phyloP scores from a whole-genome alignment of 176 grass and related monocot species.

The Ensete glaucum region DNA sequence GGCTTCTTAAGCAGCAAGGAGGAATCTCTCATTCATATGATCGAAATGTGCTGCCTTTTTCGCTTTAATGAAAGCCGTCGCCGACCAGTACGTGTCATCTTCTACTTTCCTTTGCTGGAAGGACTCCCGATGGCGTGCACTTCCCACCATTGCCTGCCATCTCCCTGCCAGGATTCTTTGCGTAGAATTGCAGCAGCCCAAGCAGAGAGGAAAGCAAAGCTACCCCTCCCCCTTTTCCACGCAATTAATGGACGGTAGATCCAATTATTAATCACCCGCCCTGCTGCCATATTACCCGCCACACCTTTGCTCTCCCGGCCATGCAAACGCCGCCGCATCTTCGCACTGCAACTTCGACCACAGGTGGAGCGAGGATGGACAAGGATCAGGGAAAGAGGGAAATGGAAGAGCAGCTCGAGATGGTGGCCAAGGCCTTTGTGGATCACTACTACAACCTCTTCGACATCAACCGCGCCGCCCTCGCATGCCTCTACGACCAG shows the following conservation, averaged over 20 bases:
- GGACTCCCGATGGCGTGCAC: not conserved
- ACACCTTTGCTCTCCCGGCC: not conserved
- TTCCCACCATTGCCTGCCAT: not conserved
- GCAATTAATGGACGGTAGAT: not conserved
- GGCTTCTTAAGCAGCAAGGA: not conserved
- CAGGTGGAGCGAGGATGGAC: constrained; percentile 15
- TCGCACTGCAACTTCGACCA: not conserved
- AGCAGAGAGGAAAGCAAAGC: not conserved
- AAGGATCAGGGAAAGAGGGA: not conserved
- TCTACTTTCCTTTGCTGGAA: not conserved
- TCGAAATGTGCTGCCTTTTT: not conserved
- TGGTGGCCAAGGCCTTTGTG: constrained; percentile 65
- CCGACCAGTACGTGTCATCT: not conserved
- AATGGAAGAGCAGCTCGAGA: constrained; percentile 26
- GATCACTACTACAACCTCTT: constrained; percentile 71
- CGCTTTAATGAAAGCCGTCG: not conserved
- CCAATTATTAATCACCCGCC: not conserved
- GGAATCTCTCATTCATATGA: not conserved
- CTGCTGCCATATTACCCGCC: not conserved
- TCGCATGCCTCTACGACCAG: constrained; percentile 43
- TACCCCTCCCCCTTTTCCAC: not conserved
- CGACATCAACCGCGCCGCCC: constrained; percentile 43
- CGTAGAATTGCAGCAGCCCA: not conserved
- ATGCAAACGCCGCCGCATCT: not conserved
- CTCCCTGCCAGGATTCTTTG: not conserved